phyloP scores from a whole-genome alignment of 371 early-diverging fungal species.

The Mortierella sp. region DNA sequence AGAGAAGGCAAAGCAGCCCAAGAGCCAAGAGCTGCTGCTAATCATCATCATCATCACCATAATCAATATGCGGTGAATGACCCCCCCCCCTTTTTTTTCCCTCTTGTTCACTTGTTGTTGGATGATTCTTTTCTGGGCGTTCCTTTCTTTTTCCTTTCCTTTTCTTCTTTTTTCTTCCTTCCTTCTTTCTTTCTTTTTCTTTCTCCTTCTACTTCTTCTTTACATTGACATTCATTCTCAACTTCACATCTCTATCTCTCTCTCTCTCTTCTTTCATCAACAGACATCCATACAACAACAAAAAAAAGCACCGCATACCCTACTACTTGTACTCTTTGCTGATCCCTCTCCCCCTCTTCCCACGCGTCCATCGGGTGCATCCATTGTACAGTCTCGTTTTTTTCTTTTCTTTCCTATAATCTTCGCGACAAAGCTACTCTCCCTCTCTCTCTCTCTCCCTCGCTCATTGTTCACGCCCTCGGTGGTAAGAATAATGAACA shows the following conservation, averaged over 20 bases:
- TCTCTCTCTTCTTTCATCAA: neutral
- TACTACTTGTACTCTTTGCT: neutral
- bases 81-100: too few species aligned
- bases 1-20: too few species aligned
- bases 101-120: too few species aligned
- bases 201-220: neutral
- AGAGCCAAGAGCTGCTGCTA: too few species aligned
- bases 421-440: conserved; percentile 3
- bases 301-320: neutral
- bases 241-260: neutral
- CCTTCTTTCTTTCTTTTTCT: neutral
- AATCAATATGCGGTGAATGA: too few species aligned
- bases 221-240: conserved; percentile 1
- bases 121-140: conserved; percentile 6
- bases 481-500: neutral
- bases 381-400: neutral
- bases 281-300: neutral
- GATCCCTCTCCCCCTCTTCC: neutral
- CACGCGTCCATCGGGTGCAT: conserved; percentile 9
- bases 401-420: neutral
- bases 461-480: neutral
- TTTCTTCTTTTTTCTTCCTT: neutral
- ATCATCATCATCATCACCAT: too few species aligned
- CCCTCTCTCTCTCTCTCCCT: neutral
- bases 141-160: neutral